These are phyloP conservation scores for Tilletia caries DNA, from an alignment of 1,284 basidiomycete species.

Conservation along the genomic window DNA sequence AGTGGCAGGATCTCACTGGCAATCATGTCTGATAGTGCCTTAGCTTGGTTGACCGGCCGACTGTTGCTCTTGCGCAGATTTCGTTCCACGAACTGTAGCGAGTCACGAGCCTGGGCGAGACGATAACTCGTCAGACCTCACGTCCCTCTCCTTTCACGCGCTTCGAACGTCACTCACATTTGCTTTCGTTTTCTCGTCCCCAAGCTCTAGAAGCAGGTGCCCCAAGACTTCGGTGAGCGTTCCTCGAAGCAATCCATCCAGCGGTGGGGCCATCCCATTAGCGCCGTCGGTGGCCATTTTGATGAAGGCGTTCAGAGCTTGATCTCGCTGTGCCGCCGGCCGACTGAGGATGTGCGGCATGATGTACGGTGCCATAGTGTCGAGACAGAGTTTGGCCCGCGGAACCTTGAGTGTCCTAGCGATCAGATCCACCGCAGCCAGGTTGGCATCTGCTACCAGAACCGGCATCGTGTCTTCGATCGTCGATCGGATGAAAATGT, in stretches of 20 bases:
- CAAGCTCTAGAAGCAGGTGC: conserved; percentile 45
- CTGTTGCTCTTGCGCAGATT: conserved; percentile 21
- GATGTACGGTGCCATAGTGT: conserved; percentile 39
- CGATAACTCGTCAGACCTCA: conserved; percentile 31
- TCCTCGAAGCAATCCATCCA: conserved; percentile 14
- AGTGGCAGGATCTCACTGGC: conserved; percentile 9
- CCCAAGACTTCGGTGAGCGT: conserved; percentile 40
- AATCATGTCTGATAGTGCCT: conserved; percentile 38
- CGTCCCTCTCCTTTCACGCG: conserved; percentile 40
- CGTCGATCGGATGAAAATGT: conserved; percentile 46
- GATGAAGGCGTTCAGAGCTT: conserved; percentile 13
- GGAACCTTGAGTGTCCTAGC: conserved; percentile 36
- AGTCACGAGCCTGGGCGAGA: conserved; percentile 17
- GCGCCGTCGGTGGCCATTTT: conserved; percentile 11
- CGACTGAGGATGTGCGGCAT: conserved; percentile 43
- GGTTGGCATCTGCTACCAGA: conserved; percentile 28
- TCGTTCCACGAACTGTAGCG: conserved; percentile 19
- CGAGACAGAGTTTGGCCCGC: conserved; percentile 40
- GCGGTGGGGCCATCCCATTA: not conserved
- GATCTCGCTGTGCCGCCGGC: conserved; percentile 24
- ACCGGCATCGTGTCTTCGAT: conserved; percentile 44
- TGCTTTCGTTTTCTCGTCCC: conserved; percentile 28
- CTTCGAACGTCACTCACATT: conserved; percentile 17
- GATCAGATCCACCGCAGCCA: conserved; percentile 34
- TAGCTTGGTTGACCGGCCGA: conserved; percentile 42